These are phyloP conservation scores for Coemansia sp. DNA, from an alignment of 192 early-diverging fungal genomes.

Conservation along the genomic window DNA sequence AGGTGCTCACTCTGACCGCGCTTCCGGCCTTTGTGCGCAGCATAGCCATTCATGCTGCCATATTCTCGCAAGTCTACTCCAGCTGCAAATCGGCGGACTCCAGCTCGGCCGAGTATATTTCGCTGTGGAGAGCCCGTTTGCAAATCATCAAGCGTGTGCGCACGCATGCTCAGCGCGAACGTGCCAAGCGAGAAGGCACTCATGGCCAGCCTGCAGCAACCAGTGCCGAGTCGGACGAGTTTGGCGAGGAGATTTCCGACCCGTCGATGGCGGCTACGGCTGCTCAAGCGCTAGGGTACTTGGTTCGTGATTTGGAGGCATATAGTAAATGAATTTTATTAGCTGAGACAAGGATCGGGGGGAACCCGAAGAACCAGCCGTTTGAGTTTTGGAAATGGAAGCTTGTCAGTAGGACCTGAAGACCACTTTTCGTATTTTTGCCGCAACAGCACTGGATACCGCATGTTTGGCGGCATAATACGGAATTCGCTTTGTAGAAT, in stretches of 20 bases:
- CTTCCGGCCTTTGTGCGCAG: conserved; percentile 80
- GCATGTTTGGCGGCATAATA: conserved; percentile 22
- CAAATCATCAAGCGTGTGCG: conserved; percentile 84
- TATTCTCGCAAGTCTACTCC: conserved; percentile 83
- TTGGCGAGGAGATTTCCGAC: conserved; percentile 30
- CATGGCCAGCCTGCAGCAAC: background rate
- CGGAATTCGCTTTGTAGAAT: conserved; percentile 1
- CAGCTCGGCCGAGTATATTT: conserved; percentile 64
- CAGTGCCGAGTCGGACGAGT: conserved; percentile 8
- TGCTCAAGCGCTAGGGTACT: conserved; percentile 37
- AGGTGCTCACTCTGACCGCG: conserved; percentile 74
- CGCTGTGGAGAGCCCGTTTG: conserved; percentile 86
- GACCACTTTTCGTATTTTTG: conserved; percentile 36
- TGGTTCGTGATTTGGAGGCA: conserved; percentile 32
- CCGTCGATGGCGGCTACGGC: conserved; percentile 29
- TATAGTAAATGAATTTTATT: conserved; percentile 1
- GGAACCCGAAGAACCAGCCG: conserved; percentile 21
- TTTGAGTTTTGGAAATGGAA: conserved; percentile 31
- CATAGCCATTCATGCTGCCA: conserved; percentile 82
- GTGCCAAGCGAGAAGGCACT: conserved; percentile 6
- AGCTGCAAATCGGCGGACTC: conserved; percentile 60
- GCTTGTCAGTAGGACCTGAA: conserved; percentile 6
- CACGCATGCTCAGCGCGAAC: conserved; percentile 17
- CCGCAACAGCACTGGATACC: conserved; percentile 24
- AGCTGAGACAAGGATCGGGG: too few relatives aligned